Base-by-base conservation (phyloP, 805 yeast species). In the Starmerella stellata region DNA sequence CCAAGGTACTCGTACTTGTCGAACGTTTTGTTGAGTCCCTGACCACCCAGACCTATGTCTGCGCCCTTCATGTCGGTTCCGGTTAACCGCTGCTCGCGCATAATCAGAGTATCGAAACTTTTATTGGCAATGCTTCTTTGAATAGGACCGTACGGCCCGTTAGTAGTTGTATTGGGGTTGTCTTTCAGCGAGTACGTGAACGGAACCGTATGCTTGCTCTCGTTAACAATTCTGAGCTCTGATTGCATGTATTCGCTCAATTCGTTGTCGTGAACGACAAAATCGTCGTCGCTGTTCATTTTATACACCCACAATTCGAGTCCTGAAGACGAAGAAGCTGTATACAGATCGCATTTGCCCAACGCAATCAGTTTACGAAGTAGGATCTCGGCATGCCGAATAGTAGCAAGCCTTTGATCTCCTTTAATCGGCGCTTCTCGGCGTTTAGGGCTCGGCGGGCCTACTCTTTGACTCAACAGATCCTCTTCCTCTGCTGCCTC, bases 221-320 rank as follows among this genome's bases (percentile, higher is more conserved):
- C 25, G 11, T 23, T n/a, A n/a, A n/a, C n/a, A n/a, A n/a, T n/a
- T n/a, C n/a, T n/a, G n/a, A n/a, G n/a, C n/a, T n/a, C n/a, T n/a
- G n/a, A n/a, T n/a, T n/a, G n/a, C n/a, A n/a, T n/a, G n/a, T n/a
- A n/a, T n/a, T n/a, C n/a, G n/a, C n/a, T n/a, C n/a, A n/a, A n/a
- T n/a, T n/a, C n/a, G n/a, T n/a, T n/a, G n/a, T n/a, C n/a, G n/a
- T n/a, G n/a, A n/a, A n/a, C n/a, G n/a, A n/a, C n/a, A n/a, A 11
- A 23, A 11, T 23, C 25, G 7, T 7, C 25, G 13, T 4, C 29
- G 19, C 20, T 21, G 14, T 20, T 21, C 13, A 36, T 14, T 7
- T 35, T 8, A 29, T 47, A 51, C 2, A 43, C 42, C 53, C 53
- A 51, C n/a, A 51, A 40, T 21, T 48, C 52, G 15, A 38, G 34